These are phyloP conservation scores for Chaetomium tenue DNA, from an alignment of 495 filamentous ascomycete genomes.

Conservation along the genomic window DNA sequence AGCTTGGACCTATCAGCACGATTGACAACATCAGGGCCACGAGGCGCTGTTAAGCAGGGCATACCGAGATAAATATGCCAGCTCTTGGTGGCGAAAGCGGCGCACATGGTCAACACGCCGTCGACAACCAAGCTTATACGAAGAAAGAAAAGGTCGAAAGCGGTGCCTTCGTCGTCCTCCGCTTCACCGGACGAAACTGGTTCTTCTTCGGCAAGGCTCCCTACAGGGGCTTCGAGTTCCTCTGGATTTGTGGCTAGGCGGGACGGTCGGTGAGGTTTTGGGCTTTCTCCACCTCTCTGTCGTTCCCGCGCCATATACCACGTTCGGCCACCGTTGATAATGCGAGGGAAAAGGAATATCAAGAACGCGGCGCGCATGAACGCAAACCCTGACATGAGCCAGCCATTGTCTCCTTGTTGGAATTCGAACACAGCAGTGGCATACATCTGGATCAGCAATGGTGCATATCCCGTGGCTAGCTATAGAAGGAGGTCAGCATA, in stretches of 20 bases:
- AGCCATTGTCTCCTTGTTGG: conserved; percentile 52
- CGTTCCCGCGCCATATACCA: conserved; percentile 39
- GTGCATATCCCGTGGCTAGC: conserved; percentile 56
- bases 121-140: conserved; percentile 53
- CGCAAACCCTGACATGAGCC: conserved; percentile 52
- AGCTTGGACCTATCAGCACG: conserved; percentile 25
- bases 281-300: neutral
- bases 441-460: conserved; percentile 53
- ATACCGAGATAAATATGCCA: conserved; percentile 57
- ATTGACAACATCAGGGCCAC: no score
- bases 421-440: conserved; percentile 56
- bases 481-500: conserved; percentile 15
- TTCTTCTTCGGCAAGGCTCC: conserved; percentile 45
- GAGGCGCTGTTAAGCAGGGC: neutral
- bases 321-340: conserved; percentile 50
- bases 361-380: conserved; percentile 55
- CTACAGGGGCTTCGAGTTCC: conserved; percentile 42
- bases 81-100: conserved; percentile 48
- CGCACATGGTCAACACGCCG: conserved; percentile 50
- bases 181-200: conserved; percentile 32
- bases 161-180: conserved; percentile 41
- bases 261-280: neutral
- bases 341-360: conserved; percentile 54
- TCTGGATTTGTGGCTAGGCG: conserved; percentile 35
- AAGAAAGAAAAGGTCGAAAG: conserved; percentile 56